Percentiles rank a stretch among this genome's conserved stretches.
Evolutionary conservation across 2,329 filamentous ascomycete species (phyloP).

Genomic region (Talaromyces sp.): DNA sequence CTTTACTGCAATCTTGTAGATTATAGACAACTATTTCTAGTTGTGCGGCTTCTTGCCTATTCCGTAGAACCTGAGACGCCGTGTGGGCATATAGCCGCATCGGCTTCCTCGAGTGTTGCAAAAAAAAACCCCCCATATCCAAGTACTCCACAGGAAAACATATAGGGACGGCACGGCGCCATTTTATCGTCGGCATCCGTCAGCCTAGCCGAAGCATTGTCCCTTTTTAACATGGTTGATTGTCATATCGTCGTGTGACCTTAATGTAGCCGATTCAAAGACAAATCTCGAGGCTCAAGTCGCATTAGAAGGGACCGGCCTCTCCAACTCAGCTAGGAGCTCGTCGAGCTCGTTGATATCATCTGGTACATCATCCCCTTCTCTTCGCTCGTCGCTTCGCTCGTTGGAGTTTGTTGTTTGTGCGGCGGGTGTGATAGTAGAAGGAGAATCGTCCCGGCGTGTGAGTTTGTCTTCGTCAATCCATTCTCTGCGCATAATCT

Average conservation of each 20-base stretch:
- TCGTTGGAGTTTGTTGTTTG: neutral
- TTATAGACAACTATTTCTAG: too few relatives aligned
- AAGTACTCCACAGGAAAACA: neutral
- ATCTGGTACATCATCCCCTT: neutral
- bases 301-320: neutral
- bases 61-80: neutral
- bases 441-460: neutral
- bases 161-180: too few relatives aligned
- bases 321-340: constrained; percentile 5
- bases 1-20: neutral
- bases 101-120: neutral
- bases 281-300: neutral
- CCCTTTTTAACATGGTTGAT: neutral
- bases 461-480: constrained; percentile 61
- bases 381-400: neutral
- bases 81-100: neutral
- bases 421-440: neutral
- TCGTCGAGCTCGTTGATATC: constrained; percentile 8
- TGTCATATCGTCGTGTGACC: neutral
- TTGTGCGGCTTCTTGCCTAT: neutral
- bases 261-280: too few relatives aligned
- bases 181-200: neutral
- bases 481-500: constrained; percentile 72
- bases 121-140: neutral
- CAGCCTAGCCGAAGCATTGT: neutral